Evolutionary conservation across 2,329 filamentous ascomycete species (phyloP), one percentile per base, ranked within the genome.

Genomic region (Penicillium freii): DNA sequence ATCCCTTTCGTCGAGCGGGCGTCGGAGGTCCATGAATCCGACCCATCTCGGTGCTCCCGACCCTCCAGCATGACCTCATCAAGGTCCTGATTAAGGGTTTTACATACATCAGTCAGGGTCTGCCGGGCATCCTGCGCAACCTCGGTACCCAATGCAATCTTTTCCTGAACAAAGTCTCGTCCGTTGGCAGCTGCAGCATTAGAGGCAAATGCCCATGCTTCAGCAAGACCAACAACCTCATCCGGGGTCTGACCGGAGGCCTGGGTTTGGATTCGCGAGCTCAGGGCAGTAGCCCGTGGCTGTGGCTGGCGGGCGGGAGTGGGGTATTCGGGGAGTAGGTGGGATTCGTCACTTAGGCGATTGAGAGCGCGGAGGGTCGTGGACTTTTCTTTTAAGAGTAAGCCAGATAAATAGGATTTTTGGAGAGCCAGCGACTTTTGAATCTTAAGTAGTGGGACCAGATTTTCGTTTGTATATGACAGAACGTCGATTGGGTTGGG

Each of bases 281-380:
- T 66, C 17, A 70, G 63, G 10, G 69, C 64, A 3, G 69, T 5
- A 66, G 69, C 65, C 7, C 71, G 72, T 5, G 70, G 63, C 49
- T 77, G 74, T 5, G 70, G 63, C 49, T 77, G 74, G 34, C 67
- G 69, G 21, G 70, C 66, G 7, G 71, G 62, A 25, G 74, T 65
- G 4, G 75, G 74, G 48, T 77, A 77, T 50, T 76, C 73, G 2
- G 75, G 73, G n/a, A 77, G 73, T 9, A 77, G 66, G 45, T 77
- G 75, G 48, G 75, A 77, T 57, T 77, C 75, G 38, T 77, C 73
- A 9, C 69, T 69, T n/a, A 77, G 58, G 15, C 75, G 73, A 54
- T 75, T 70, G n/a, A 77, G 64, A 4, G 68, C 64, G 31, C 73
- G 74, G 21, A 73, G 64, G 1, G 70, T 67, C 1, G 67, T 73